Evolutionary conservation across 2,329 filamentous ascomycete species (phyloP).

Genomic region (Albifimbria verrucaria): DNA sequence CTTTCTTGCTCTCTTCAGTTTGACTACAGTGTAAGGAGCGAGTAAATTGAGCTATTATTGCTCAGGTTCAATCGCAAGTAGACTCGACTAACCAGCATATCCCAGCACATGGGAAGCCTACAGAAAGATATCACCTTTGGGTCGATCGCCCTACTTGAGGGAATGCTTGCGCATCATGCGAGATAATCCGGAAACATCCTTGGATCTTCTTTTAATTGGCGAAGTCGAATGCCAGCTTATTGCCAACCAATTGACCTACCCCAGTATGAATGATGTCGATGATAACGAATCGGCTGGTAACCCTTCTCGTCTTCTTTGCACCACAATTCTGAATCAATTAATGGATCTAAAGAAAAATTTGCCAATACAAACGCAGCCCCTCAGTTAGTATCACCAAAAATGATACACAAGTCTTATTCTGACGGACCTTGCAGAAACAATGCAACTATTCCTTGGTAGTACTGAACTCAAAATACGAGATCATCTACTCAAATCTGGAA

Average conservation of each 20-base stretch:
- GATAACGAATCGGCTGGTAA: neutral
- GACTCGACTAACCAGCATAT: neutral
- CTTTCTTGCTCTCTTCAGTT: conserved; percentile 14
- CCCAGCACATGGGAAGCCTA: conserved; percentile 23
- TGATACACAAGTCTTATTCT: neutral
- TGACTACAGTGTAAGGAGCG: conserved; percentile 22
- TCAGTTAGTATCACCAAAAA: conserved; percentile 4
- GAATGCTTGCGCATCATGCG: conserved; percentile 44
- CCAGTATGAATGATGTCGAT: neutral
- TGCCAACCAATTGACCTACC: conserved; percentile 3
- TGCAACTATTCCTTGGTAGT: conserved; percentile 3
- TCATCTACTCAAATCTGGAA: conserved; percentile 1
- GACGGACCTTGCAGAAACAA: neutral
- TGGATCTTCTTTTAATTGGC: conserved; percentile 6
- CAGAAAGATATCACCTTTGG: conserved; percentile 34
- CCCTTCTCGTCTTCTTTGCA: conserved; percentile 3
- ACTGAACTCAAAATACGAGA: conserved; percentile 12
- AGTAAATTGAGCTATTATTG: neutral
- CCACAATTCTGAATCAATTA: conserved; percentile 6
- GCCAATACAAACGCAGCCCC: neutral
- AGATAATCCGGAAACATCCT: conserved; percentile 8
- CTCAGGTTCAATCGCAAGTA: neutral
- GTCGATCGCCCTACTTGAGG: conserved; percentile 55
- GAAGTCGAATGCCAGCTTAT: conserved; percentile 13
- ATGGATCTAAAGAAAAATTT: conserved; percentile 2